Evolutionary conservation across 768 basidiomycete genomes (phyloP), one percentile per base, ranked within the genome.

Genomic region (Mycena floridula): DNA sequence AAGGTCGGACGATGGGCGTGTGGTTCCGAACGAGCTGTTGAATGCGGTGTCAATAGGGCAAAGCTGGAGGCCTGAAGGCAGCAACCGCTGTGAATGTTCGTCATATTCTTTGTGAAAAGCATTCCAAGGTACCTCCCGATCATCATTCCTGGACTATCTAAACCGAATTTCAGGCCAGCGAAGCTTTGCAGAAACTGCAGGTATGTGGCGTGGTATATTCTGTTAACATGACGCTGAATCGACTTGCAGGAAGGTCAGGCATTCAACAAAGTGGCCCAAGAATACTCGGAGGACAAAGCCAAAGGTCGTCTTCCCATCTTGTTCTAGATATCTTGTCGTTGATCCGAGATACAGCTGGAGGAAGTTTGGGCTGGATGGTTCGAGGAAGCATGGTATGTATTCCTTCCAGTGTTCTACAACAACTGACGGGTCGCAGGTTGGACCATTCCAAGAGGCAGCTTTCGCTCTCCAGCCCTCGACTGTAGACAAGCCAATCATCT

Each of bases 221-320:
- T 22, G 20, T 15, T 22, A 25, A 4, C 18, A 32, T 26, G 16
- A 12, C 25, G 37, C 32, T 40, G 38, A 45, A 40, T 24, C 16
- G 22, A 36, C 37, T 25, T 49, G 22, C 45, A 76, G 85, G 82
- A 78, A 49, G 89, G 89, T 20, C 77, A 85, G 54, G 65, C 85
- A 9, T 92, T 92, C 58, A 85, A 90, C 64, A 92, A 89, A 61
- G 85, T 90, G 25, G 89, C 89, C 5, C 83, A 89, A 56, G 89
- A 90, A 55, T 91, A 88, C 52, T 91, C 90, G 1, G 89, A 90
- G 61, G 89, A 92, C 65, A 92, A 92, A 58, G 89, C 89, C 5
- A 92, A 90, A 74, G 76, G 89, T 85, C 45, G 18, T 59, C 54
- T 24, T 37, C 25, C 25, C 24, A 7, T 22, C 6, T 11, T 21